Conservation (phyloP, 345 rosid species). For the Eucalyptus lansdowneana region DNA sequence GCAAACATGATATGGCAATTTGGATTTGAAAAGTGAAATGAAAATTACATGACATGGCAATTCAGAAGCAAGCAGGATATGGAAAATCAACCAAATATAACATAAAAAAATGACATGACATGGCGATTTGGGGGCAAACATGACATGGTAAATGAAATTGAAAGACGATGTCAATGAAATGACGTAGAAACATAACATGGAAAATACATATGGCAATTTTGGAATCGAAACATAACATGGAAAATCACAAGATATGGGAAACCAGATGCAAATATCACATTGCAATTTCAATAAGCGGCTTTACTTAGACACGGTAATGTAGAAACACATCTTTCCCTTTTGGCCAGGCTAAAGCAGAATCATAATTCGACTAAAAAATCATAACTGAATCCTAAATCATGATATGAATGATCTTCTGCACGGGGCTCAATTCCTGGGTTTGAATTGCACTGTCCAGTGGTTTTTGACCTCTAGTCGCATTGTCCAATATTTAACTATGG, state of each 20-base stretch:
- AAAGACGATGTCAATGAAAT: not conserved
- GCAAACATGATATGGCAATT: not conserved
- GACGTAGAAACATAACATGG: not conserved
- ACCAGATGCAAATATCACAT: not conserved
- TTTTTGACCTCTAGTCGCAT: not conserved
- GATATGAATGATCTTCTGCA: not conserved
- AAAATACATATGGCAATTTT: not conserved
- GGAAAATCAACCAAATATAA: not conserved
- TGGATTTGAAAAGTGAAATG: not conserved
- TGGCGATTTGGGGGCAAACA: not conserved
- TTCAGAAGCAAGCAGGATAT: accelerated
- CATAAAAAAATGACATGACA: accelerated
- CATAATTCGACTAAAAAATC: not conserved
- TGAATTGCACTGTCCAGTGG: not conserved
- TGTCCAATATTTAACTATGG: not conserved
- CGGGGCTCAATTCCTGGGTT: not conserved
- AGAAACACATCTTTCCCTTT: not conserved
- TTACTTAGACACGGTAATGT: not conserved
- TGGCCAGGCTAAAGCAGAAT: not conserved
- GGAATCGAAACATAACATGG: not conserved
- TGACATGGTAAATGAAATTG: not conserved
- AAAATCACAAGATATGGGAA: not conserved
- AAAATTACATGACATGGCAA: not conserved
- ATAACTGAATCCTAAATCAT: not conserved
- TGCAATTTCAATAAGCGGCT: not conserved